A percentile compares a stretch with the other conserved stretches of the same genome.
phyloP scores from a whole-genome alignment of 371 early-diverging fungal genomes.

The Basidiobolus meristosporus region DNA sequence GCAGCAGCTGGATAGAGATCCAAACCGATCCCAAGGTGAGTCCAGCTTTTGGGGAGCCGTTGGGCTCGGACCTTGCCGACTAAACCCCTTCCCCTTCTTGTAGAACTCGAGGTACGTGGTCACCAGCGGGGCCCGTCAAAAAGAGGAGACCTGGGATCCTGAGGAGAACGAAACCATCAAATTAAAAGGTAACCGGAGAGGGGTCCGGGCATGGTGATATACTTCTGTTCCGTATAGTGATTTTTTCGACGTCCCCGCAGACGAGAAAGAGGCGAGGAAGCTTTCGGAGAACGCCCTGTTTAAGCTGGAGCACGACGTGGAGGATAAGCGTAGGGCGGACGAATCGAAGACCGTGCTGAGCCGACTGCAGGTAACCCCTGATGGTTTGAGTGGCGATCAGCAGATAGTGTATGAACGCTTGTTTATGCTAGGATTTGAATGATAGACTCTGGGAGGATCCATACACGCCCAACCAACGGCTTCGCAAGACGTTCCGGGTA shows the following conservation, averaged over 20 bases:
- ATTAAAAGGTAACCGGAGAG: slow-evolving; percentile 15
- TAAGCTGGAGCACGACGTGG: slow-evolving; percentile 37
- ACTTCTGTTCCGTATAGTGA: not conserved
- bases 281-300: slow-evolving; percentile 40
- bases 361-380: too few relatives aligned
- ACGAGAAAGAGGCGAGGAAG: slow-evolving; percentile 28
- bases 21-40: slow-evolving; percentile 84
- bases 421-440: too few relatives aligned
- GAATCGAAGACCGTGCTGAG: too few relatives aligned
- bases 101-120: slow-evolving; percentile 66
- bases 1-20: slow-evolving; percentile 73
- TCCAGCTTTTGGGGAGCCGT: not conserved
- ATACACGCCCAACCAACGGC: too few relatives aligned
- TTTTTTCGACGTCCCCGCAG: slow-evolving; percentile 10
- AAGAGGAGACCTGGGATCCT: slow-evolving; percentile 52
- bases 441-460: too few relatives aligned
- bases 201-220: slow-evolving; percentile 1
- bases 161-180: slow-evolving; percentile 47
- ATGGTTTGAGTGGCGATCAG: too few relatives aligned
- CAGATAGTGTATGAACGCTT: too few relatives aligned
- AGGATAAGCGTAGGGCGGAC: slow-evolving; percentile 24
- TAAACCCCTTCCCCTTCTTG: not conserved
- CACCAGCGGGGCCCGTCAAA: slow-evolving; percentile 50
- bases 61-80: not conserved
- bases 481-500: too few relatives aligned